phyloP scores from a whole-genome alignment of 1,139 yeast species.

The Pichia sp. region DNA sequence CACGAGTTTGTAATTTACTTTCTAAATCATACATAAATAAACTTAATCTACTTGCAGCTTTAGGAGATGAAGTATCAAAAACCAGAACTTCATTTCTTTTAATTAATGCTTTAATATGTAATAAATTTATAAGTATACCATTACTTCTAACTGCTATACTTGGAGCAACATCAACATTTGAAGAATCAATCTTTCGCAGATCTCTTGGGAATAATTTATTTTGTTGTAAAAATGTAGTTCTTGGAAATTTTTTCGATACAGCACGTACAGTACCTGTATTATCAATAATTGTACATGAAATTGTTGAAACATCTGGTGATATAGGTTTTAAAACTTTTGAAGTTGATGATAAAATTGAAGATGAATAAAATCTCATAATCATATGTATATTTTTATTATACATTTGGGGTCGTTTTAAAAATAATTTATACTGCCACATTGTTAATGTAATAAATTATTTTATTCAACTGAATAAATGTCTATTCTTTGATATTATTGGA shows the following conservation, averaged over 20 bases:
- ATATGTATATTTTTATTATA: no score
- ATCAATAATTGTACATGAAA: conserved; percentile 58
- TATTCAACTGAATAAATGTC: no score
- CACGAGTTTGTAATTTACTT: conserved; percentile 53
- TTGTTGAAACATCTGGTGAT: conserved; percentile 19
- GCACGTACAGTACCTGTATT: conserved; percentile 48
- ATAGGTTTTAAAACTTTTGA: conserved; percentile 14
- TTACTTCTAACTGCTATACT: conserved; percentile 56
- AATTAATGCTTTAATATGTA: conserved; percentile 65
- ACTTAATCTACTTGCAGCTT: conserved; percentile 63
- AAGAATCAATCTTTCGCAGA: conserved; percentile 65
- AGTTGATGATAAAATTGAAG: conserved; percentile 4
- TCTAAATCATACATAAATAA: conserved; percentile 90
- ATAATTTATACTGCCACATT: neutral
- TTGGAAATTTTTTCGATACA: conserved; percentile 54
- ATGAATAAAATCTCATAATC: neutral
- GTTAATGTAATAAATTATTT: no score
- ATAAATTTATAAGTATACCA: conserved; percentile 56
- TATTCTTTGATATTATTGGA: no score
- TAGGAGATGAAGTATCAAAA: conserved; percentile 49
- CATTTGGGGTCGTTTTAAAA: conserved; percentile 4
- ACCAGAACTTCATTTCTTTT: conserved; percentile 59
- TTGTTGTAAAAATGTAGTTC: conserved; percentile 48
- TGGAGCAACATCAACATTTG: conserved; percentile 64
- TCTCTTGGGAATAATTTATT: conserved; percentile 69